Evolutionary conservation across 2,329 filamentous ascomycete genomes (phyloP).

Genomic region (Orbilia oligospora): DNA sequence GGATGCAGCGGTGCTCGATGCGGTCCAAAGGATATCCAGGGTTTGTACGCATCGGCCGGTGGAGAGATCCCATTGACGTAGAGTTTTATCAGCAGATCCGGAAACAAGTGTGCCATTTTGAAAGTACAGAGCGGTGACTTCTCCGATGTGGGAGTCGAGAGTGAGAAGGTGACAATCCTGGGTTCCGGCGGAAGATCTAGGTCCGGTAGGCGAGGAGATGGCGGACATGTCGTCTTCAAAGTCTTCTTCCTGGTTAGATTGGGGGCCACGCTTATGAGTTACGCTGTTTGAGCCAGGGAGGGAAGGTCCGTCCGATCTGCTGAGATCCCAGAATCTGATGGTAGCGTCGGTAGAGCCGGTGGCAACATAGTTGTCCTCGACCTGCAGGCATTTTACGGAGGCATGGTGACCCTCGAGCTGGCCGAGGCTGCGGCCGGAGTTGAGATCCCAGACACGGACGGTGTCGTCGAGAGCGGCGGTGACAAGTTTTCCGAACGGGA

Average conservation of each 20-base stretch:
- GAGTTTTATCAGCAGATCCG: constrained; percentile 95
- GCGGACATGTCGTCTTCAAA: constrained; percentile 68
- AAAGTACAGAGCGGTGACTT: constrained; percentile 95
- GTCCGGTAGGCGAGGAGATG: constrained; percentile 50
- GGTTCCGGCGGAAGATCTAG: constrained; percentile 76
- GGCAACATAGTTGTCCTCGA: constrained; percentile 94
- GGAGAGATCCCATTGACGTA: constrained; percentile 96
- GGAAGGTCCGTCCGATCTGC: constrained; percentile 75
- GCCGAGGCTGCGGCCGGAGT: constrained; percentile 91
- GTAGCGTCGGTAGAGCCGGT: constrained; percentile 96
- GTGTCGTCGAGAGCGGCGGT: constrained; percentile 93
- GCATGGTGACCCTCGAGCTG: constrained; percentile 93
- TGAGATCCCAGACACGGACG: constrained; percentile 95
- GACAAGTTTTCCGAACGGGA: constrained; percentile 95
- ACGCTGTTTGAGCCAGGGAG: constrained; percentile 61
- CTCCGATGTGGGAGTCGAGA: constrained; percentile 89
- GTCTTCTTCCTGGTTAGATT: constrained; percentile 68
- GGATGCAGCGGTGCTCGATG: constrained; percentile 79
- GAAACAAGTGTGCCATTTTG: constrained; percentile 90
- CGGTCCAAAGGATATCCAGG: constrained; percentile 96
- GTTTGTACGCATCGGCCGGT: constrained; percentile 98
- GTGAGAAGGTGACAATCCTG: constrained; percentile 90
- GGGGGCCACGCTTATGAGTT: constrained; percentile 68
- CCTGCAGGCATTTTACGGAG: constrained; percentile 90
- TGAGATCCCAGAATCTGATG: constrained; percentile 94